Evolutionary conservation across 169 alveolate species (phyloP), one percentile per base, ranked within the genome.

Genomic region (Eimeria falciformis): DNA sequence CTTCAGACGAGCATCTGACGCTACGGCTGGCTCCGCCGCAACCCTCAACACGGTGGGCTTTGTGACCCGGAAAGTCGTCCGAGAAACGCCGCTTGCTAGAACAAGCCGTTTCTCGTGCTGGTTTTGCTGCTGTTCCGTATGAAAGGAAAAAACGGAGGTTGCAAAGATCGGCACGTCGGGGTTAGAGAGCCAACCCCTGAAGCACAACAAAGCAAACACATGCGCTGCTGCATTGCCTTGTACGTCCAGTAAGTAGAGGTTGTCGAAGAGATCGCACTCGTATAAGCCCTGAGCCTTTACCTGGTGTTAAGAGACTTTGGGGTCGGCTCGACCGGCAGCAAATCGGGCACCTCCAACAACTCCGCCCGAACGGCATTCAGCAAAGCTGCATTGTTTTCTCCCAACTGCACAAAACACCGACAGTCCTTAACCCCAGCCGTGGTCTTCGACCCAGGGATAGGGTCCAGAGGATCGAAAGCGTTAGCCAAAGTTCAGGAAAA

Each of bases 21-120:
- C 71, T 29, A 82, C 90, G 1, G 92, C 94, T 9, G 94, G 94
- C 84, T 91, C 94, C 11, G 92, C 75, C 18, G 86, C 92, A 11
- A 91, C 33, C 21, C 94, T 50, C 5, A 91, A 23, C 43, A 68
- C 78, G 25, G 94, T 91, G 37, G 92, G 92, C 50, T 82, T 73
- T 46, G 17, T 25, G 56, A 91, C 84, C 7, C 3, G 33, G n/a
- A 91, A 43, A 5, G n/a, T 25, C 9, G 85, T 56, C 66, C 68
- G 9, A 4, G 33, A 43, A 17, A 21, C 93, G 66, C 47, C 53
- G 5, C 43, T n/a, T 5, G 46, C 65, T 5, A 17, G 68, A 14
- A 77, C 21, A 43, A 21, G 55, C 81, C 17, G 66, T 33, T 71
- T 43, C 83, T 71, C 55, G 55, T 71, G 29, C 43, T 75, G 37